phyloP scores from a whole-genome alignment of 164 flowering plant genomes.

The Chimonanthus salicifolius region DNA sequence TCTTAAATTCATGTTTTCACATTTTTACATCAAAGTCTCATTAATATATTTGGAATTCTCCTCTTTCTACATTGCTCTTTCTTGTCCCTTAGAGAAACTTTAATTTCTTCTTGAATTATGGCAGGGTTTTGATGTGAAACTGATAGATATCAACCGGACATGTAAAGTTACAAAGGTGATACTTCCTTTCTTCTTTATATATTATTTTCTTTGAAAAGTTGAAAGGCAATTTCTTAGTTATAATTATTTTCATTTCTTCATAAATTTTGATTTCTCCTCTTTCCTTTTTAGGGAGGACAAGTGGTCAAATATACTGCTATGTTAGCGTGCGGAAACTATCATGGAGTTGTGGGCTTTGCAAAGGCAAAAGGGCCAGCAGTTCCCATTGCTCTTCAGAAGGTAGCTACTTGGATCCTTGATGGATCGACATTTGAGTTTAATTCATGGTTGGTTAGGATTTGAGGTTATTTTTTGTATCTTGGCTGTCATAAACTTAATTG shows the following conservation, averaged over 20 bases:
- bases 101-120: slow-evolving; percentile 20
- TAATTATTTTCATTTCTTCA: slow-evolving; percentile 4
- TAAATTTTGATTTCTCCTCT: slow-evolving; percentile 3
- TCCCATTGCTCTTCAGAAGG: slow-evolving; percentile 90
- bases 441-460: neutral
- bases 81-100: neutral
- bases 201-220: neutral
- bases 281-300: slow-evolving; percentile 68
- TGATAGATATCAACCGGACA: slow-evolving; percentile 74
- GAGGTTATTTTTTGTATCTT: too few relatives aligned
- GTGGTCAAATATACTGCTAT: slow-evolving; percentile 66
- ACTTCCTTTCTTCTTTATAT: neutral
- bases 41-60: neutral
- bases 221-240: neutral
- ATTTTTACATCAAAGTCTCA: neutral
- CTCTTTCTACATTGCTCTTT: neutral
- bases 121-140: slow-evolving; percentile 90
- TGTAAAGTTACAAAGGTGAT: slow-evolving; percentile 92
- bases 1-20: too few relatives aligned
- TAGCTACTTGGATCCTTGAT: slow-evolving; percentile 14
- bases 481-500: too few relatives aligned
- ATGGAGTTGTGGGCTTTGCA: slow-evolving; percentile 86
- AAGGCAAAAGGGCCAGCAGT: slow-evolving; percentile 84
- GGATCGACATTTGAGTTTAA: neutral
- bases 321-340: slow-evolving; percentile 85